Evolutionary conservation across 2,329 filamentous ascomycete species (phyloP).

Genomic region (Calcarisporium arbuscula): DNA sequence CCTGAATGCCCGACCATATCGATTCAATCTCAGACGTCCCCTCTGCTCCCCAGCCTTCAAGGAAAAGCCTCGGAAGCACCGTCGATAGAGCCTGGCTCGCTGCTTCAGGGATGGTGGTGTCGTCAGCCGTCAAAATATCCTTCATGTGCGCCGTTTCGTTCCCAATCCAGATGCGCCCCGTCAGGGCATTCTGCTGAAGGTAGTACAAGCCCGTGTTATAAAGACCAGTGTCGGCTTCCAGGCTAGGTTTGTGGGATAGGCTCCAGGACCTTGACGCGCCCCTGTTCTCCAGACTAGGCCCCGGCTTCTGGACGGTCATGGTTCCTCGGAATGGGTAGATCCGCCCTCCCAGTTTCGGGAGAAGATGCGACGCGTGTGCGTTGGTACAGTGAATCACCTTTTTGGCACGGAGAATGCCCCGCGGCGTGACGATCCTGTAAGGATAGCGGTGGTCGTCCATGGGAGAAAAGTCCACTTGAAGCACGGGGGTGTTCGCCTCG

Average conservation of each 20-base stretch:
- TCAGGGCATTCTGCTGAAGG: conserved; percentile 7
- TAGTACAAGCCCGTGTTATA: conserved; percentile 9
- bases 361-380: conserved; percentile 42
- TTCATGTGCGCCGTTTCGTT: conserved; percentile 41
- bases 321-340: conserved; percentile 39
- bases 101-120: too few species aligned
- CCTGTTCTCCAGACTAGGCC: conserved; percentile 21
- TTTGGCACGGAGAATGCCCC: conserved; percentile 36
- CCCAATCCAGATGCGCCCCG: conserved; percentile 46
- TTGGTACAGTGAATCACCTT: conserved; percentile 56
- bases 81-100: too few species aligned
- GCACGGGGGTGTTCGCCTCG: conserved; percentile 31
- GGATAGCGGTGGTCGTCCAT: too few species aligned
- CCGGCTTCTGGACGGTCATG: conserved; percentile 44
- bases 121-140: conserved; percentile 39
- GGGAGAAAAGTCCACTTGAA: conserved; percentile 10
- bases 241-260: too few species aligned
- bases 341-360: conserved; percentile 40
- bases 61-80: too few species aligned
- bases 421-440: conserved; percentile 37
- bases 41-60: conserved; percentile 26
- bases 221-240: too few species aligned
- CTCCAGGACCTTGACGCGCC: conserved; percentile 40
- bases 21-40: conserved; percentile 27
- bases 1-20: conserved; percentile 44